Evolutionary conservation across 768 basidiomycete species (phyloP), one percentile per base, ranked within the genome.

Genomic region (Hygrophorus pudorinus): DNA sequence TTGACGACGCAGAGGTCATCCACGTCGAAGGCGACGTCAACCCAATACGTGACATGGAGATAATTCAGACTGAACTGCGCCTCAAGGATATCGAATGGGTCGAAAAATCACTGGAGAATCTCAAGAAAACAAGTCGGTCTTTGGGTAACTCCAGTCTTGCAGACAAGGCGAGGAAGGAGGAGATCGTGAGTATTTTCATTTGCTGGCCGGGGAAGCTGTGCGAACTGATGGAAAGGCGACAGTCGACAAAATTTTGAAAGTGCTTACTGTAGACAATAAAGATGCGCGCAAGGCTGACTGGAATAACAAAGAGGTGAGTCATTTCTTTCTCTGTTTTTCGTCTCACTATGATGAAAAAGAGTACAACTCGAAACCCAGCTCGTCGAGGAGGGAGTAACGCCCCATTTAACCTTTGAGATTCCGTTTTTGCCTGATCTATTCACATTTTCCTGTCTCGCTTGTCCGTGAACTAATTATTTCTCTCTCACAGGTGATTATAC

Each of bases 61-160:
- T 97, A 56, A 99, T 99, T 57, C 81, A 83, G 53, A 94, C 79
- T 6, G 96, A 99, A 64, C 70, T 99, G 14, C 74, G 92, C 38
- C 66, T 99, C 34, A 99, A 99, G 68, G 96, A 99, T 64, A 93
- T 93, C 51, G 96, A 99, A 58, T 99, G 96, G 96, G 84, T 90
- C 9, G 88, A 97, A 66, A 98, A 98, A 67, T 65, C 79, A 34
- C 61, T 97, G 28, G 93, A 93, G 0, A 66, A 62, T 36, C 61
- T 89, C 51, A 90, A 87, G 66, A 88, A 84, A 66, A 58, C 65
- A 30, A 78, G 79, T 13, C 75, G 89, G 35, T 66, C 77, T 47
- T 69, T 93, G 18, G 86, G 84, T 6, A 86, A 70, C 56, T 75
- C 59, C 38, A 84, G 79, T 58, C 68, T 99, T 53, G 92, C 89